Evolutionary conservation across 495 filamentous ascomycete species (phyloP), one percentile per base, ranked within the genome.

Genomic region (Parmelia sp.): DNA sequence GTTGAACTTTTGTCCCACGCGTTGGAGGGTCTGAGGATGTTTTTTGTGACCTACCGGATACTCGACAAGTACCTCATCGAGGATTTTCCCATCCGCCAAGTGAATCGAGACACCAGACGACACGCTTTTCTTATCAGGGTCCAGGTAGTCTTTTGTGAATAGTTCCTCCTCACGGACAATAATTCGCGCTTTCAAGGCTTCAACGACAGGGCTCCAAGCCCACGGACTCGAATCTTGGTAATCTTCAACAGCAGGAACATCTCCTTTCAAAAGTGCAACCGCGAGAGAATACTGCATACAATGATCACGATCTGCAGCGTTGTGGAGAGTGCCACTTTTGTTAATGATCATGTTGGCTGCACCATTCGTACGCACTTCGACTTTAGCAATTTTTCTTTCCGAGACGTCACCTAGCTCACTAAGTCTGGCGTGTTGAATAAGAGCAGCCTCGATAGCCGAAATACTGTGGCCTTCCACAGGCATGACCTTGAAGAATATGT

Each of bases 51-150:
- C 91, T 44, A 93, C 78, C 6, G 91, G 91, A 57, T 88, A 91
- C 74, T 95, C 89, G n/a, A 96, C 83, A 14, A 89, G 81, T 53
- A 92, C 84, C 73, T 96, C 90, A 11, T 86, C 81, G 29, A 93
- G 77, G 29, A 84, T 76, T 6, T 64, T 56, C 11, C 75, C 70
- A 68, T 72, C 62, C 5, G 57, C 27, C 15, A 79, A 59, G 33
- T 58, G 14, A 4, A 78, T 53, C 9, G 65, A 70, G 23, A 77
- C 49, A 0, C 67, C 74, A 59, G 62, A 67, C 0, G 69, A 66
- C 8, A 70, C 58, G 58, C 71, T 75, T 58, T 68, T 68, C 31
- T 68, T 74, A 3, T 74, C 63, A 9, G 61, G 45, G 42, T 77
- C 63, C 11, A 71, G 68, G 61, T 80, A 80, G 56, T 74, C 78